phyloP scores from a whole-genome alignment of 2,329 filamentous ascomycete genomes.

The Colletotrichum aenigma region DNA sequence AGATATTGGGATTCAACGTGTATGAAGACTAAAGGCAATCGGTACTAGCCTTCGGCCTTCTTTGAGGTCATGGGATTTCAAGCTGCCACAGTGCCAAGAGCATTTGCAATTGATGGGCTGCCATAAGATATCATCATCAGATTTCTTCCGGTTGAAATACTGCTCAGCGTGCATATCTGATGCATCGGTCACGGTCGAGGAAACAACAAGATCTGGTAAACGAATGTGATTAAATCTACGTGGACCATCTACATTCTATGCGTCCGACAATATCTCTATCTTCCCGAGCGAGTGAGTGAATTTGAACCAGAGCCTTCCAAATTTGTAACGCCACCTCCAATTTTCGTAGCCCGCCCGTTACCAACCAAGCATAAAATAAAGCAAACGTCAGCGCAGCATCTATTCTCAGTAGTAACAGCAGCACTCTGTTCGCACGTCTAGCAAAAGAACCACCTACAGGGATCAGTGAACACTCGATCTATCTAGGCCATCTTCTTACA shows the following conservation, averaged over 20 bases:
- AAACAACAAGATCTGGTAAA: not conserved
- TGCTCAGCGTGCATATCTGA: not conserved
- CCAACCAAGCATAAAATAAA: not conserved
- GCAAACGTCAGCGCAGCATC: not conserved
- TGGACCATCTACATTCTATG: not conserved
- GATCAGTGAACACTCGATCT: not conserved
- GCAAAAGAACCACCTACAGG: not conserved
- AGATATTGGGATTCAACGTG: fast-evolving
- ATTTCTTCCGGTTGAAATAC: fast-evolving
- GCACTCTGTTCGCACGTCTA: not conserved
- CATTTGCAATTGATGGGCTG: not conserved
- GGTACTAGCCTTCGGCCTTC: not conserved
- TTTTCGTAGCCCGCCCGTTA: not conserved
- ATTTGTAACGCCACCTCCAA: not conserved
- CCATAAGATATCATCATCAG: fast-evolving
- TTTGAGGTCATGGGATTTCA: not conserved
- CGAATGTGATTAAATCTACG: not conserved
- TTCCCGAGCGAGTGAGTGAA: not conserved
- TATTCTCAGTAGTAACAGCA: not conserved
- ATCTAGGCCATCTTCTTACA: not conserved
- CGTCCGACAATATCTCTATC: not conserved
- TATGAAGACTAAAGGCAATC: not conserved
- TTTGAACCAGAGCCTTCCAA: not conserved
- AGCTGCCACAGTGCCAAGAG: not conserved
- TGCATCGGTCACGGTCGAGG: not conserved